Percentiles rank a stretch among this genome's conserved stretches.
These are phyloP conservation scores for Kurtzmaniella quercitrusa DNA, from an alignment of 1,139 yeast genomes.

Conservation along the genomic window DNA sequence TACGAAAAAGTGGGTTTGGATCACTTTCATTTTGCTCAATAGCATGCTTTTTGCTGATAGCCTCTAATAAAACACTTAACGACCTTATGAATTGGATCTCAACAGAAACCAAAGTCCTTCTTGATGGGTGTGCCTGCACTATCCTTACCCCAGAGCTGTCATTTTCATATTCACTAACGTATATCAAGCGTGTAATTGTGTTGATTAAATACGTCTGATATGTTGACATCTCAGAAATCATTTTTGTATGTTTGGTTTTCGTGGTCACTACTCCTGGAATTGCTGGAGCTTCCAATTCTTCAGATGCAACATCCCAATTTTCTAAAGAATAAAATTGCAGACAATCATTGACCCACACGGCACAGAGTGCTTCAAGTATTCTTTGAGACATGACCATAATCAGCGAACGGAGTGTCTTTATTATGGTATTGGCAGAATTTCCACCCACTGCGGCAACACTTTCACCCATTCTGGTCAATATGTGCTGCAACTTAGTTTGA, in stretches of 20 bases:
- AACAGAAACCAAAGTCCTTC: slow-evolving; percentile 37
- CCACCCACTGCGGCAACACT: slow-evolving; percentile 34
- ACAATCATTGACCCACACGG: slow-evolving; percentile 49
- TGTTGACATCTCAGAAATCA: slow-evolving; percentile 33
- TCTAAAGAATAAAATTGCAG: slow-evolving; percentile 44
- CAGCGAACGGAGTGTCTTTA: slow-evolving; percentile 32
- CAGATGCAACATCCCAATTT: slow-evolving; percentile 30
- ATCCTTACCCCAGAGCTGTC: slow-evolving; percentile 20
- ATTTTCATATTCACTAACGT: slow-evolving; percentile 12
- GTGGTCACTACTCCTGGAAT: not conserved
- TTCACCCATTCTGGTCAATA: slow-evolving; percentile 33
- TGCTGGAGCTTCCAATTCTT: slow-evolving; percentile 11
- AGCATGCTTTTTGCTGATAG: slow-evolving; percentile 40
- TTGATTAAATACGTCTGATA: slow-evolving; percentile 35
- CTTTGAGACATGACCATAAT: slow-evolving; percentile 35
- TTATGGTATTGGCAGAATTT: slow-evolving; percentile 34
- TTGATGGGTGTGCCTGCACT: slow-evolving; percentile 37
- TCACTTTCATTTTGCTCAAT: slow-evolving; percentile 23
- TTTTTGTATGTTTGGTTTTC: slow-evolving; percentile 25
- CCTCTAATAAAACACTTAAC: slow-evolving; percentile 39
- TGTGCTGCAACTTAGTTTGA: slow-evolving; percentile 24
- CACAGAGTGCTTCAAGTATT: slow-evolving; percentile 40
- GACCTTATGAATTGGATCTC: slow-evolving; percentile 49
- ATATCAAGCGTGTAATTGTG: slow-evolving; percentile 26
- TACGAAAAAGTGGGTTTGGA: slow-evolving; percentile 32